Evolutionary conservation across 2,329 filamentous ascomycete species (phyloP).

Genomic region (Periconia digitata): DNA sequence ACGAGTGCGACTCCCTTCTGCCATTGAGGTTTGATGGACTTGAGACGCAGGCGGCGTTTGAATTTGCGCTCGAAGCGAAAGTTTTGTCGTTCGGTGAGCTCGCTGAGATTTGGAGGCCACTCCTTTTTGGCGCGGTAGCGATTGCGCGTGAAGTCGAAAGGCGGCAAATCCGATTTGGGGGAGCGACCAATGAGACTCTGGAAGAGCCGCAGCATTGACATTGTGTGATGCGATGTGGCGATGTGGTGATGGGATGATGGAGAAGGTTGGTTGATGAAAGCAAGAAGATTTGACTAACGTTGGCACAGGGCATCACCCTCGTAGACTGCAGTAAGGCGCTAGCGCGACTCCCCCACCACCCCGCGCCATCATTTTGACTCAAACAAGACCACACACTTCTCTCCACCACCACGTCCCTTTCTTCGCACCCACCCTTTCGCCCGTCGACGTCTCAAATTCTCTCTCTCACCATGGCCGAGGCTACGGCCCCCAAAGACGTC

Average conservation of each 20-base stretch:
- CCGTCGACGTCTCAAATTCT: neutral
- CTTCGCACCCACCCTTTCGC: neutral
- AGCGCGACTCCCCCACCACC: too few species aligned
- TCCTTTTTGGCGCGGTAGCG: slow-evolving; percentile 68
- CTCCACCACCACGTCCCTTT: neutral
- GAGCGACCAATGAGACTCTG: slow-evolving; percentile 52
- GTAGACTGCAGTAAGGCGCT: neutral
- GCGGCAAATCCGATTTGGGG: slow-evolving; percentile 33
- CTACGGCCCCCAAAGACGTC: slow-evolving; percentile 26
- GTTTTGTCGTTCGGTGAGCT: slow-evolving; percentile 70
- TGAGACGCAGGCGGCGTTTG: slow-evolving; percentile 67
- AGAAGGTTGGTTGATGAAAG: slow-evolving; percentile 1
- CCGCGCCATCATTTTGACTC: too few species aligned
- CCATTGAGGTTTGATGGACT: slow-evolving; percentile 64
- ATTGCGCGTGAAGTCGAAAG: slow-evolving; percentile 53
- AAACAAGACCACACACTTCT: neutral
- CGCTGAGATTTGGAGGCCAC: slow-evolving; percentile 77
- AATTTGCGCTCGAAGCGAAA: slow-evolving; percentile 78
- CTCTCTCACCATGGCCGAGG: slow-evolving; percentile 34
- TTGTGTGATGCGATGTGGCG: neutral
- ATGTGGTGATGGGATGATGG: neutral
- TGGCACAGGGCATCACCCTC: slow-evolving; percentile 14
- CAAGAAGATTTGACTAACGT: slow-evolving; percentile 14
- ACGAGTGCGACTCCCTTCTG: slow-evolving; percentile 65
- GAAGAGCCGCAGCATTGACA: slow-evolving; percentile 43